Conservation (phyloP, 1,284 basidiomycete genomes). For the Rhodotorula sp. region DNA sequence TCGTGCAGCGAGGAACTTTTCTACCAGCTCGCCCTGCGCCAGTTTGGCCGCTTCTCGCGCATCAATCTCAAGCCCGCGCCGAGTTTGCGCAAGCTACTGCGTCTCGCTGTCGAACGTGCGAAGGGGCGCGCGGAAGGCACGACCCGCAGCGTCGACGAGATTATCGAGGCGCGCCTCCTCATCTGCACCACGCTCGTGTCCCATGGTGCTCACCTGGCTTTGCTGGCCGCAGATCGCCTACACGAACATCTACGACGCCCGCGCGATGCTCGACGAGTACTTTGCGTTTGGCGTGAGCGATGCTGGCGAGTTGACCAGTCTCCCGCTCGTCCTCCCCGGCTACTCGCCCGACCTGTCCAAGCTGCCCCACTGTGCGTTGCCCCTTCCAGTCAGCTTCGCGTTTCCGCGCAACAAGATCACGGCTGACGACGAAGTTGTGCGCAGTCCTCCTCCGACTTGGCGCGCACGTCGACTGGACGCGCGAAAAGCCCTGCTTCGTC, state of each 20-base stretch:
- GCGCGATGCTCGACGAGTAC: conserved; percentile 90
- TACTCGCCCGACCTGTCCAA: conserved; percentile 84
- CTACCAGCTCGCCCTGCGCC: conserved; percentile 87
- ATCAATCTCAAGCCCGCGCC: conserved; percentile 83
- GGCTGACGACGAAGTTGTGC: background rate
- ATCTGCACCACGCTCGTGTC: too few species aligned
- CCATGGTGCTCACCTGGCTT: conserved; percentile 45
- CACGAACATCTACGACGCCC: conserved; percentile 54
- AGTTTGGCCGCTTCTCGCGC: conserved; percentile 80
- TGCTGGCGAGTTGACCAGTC: conserved; percentile 65
- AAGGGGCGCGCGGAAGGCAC: conserved; percentile 39
- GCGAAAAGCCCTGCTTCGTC: conserved; percentile 82
- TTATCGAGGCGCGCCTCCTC: conserved; percentile 65
- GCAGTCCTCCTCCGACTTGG: conserved; percentile 48
- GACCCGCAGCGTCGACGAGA: conserved; percentile 54
- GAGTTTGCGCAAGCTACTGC: conserved; percentile 67
- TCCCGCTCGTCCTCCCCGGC: conserved; percentile 79
- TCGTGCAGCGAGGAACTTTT: conserved; percentile 80
- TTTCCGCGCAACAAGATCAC: background rate
- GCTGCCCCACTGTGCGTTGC: conserved; percentile 63
- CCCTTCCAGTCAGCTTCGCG: background rate
- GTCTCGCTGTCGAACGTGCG: conserved; percentile 74
- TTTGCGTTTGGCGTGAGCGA: conserved; percentile 74
- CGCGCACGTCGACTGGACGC: conserved; percentile 78
- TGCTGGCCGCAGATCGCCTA: conserved; percentile 47